These are phyloP conservation scores for Daldinia vernicosa DNA, from an alignment of 495 filamentous ascomycete species.

Conservation along the genomic window DNA sequence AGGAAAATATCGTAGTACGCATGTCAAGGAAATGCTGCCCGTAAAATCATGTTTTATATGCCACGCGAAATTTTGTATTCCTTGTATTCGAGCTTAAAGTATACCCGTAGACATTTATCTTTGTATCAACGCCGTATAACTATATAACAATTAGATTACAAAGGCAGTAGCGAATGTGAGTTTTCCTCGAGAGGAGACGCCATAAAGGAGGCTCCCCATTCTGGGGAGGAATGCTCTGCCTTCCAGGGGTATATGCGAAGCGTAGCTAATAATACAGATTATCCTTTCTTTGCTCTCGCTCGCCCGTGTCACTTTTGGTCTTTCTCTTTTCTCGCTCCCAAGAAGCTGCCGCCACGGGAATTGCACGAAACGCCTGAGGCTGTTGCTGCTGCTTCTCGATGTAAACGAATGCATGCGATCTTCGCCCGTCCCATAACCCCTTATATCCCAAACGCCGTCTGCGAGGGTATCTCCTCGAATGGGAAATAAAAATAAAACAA, in stretches of 20 bases:
- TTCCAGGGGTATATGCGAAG: conserved; percentile 47
- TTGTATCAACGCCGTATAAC: background rate
- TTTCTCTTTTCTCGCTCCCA: conserved; percentile 25
- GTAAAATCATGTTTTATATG: background rate
- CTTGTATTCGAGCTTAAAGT: background rate
- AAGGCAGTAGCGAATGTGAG: conserved; percentile 44
- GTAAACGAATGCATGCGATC: conserved; percentile 42
- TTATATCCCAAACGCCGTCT: conserved; percentile 47
- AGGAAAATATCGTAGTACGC: background rate
- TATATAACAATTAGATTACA: conserved; percentile 45
- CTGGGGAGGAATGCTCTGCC: conserved; percentile 36
- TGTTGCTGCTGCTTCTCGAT: conserved; percentile 27
- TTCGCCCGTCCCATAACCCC: conserved; percentile 30
- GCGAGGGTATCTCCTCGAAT: conserved; percentile 48
- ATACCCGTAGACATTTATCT: background rate
- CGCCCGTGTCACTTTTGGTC: conserved; percentile 36
- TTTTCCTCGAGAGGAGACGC: conserved; percentile 25
- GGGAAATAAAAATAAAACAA: conserved; percentile 23
- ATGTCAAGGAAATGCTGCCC: background rate
- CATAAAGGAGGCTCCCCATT: conserved; percentile 5
- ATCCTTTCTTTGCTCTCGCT: conserved; percentile 39
- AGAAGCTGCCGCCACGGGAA: conserved; percentile 32
- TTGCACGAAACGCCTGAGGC: conserved; percentile 16
- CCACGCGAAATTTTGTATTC: background rate
- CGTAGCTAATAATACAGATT: conserved; percentile 48